phyloP scores from a whole-genome alignment of 768 basidiomycete species.

The Chalciporus piperatus region DNA sequence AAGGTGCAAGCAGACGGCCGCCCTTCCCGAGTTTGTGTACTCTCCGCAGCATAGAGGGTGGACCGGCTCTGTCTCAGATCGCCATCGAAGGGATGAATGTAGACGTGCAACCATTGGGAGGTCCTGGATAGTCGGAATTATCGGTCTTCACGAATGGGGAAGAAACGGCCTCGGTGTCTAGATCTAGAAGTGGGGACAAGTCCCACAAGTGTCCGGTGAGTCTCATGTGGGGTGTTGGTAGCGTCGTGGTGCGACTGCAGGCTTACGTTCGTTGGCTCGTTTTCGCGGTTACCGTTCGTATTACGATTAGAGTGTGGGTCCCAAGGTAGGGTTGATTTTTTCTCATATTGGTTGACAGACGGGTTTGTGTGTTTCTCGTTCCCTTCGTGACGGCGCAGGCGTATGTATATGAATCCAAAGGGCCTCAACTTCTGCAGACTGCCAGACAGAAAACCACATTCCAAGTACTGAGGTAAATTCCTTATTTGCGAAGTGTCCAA shows the following conservation, averaged over 20 bases:
- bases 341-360: background rate
- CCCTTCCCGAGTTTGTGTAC: too few species aligned
- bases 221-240: conserved; percentile 6
- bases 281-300: background rate
- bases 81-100: background rate
- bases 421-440: conserved; percentile 58
- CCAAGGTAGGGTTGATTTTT: conserved; percentile 40
- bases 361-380: background rate
- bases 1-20: background rate
- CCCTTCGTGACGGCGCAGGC: conserved; percentile 35
- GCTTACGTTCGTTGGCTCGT: background rate
- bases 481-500: too few species aligned
- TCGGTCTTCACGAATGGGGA: conserved; percentile 2
- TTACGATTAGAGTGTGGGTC: conserved; percentile 38
- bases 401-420: conserved; percentile 65
- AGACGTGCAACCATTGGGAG: background rate
- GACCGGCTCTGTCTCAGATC: conserved; percentile 3
- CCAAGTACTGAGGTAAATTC: too few species aligned
- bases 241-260: background rate
- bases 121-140: background rate
- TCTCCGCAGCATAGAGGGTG: background rate
- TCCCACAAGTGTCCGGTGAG: conserved; percentile 49
- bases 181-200: conserved; percentile 41
- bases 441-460: too few species aligned
- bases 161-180: conserved; percentile 18